Conservation (phyloP, 2,329 filamentous ascomycete species). For the Trichoderma sp. region DNA sequence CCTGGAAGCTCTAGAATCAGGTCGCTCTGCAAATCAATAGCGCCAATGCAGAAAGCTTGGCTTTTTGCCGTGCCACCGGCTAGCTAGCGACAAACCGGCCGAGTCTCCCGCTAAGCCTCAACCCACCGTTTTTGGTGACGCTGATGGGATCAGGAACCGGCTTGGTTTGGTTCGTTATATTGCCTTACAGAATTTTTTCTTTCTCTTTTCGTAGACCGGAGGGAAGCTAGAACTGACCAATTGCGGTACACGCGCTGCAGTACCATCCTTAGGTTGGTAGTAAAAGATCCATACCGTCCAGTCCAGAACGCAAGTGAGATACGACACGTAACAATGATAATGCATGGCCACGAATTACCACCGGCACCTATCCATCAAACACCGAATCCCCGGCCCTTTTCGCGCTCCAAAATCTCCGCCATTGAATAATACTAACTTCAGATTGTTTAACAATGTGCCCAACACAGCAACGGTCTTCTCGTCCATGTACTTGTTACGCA, state of each 20-base stretch:
- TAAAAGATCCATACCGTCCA: neutral
- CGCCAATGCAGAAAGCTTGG: slow-evolving; percentile 4
- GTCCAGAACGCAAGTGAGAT: neutral
- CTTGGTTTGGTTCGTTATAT: neutral
- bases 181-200: neutral
- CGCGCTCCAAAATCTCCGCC: neutral
- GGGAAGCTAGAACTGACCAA: neutral
- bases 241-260: neutral
- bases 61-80: neutral
- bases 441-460: neutral
- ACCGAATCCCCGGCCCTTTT: neutral
- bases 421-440: neutral
- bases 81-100: slow-evolving; percentile 9
- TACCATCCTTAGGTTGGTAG: too few species aligned
- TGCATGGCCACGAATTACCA: neutral
- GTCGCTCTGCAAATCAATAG: neutral
- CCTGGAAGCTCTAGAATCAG: slow-evolving; percentile 7
- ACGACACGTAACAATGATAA: slow-evolving; percentile 1
- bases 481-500: neutral
- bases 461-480: neutral
- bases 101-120: slow-evolving; percentile 8
- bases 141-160: neutral
- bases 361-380: neutral
- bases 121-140: slow-evolving; percentile 3
- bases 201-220: neutral